A percentile compares a stretch with the other conserved stretches of the same genome.
Evolutionary conservation across 2,329 filamentous ascomycete genomes (phyloP).

Genomic region (Phialophora tarda): DNA sequence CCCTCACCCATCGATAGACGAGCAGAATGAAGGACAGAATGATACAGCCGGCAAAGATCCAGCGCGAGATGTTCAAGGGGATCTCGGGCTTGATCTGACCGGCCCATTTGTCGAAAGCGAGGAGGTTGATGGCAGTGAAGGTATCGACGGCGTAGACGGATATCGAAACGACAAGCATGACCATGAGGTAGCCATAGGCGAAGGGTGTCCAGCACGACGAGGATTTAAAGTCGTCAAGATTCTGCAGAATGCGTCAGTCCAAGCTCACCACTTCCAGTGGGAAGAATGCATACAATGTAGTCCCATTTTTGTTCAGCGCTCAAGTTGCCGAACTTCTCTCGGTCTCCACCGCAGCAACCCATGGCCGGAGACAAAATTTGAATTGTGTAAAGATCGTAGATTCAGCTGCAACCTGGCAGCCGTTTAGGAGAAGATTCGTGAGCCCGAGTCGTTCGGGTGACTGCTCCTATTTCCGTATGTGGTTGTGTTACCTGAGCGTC

Average conservation of each 20-base stretch:
- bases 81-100: slow-evolving; percentile 80
- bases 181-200: slow-evolving; percentile 84
- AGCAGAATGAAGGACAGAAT: slow-evolving; percentile 86
- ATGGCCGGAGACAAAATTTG: slow-evolving; percentile 56
- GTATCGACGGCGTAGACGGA: slow-evolving; percentile 89
- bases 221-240: slow-evolving; percentile 77
- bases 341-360: slow-evolving; percentile 67
- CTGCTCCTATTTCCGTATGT: background rate
- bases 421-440: slow-evolving; percentile 20
- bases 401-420: slow-evolving; percentile 36
- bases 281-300: slow-evolving; percentile 71
- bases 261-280: background rate
- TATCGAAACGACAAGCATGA: slow-evolving; percentile 76
- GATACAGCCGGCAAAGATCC: slow-evolving; percentile 94
- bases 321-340: slow-evolving; percentile 67
- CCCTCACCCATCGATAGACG: slow-evolving; percentile 77
- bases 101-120: slow-evolving; percentile 88
- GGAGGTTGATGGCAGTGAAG: slow-evolving; percentile 89
- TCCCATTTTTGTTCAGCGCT: slow-evolving; percentile 91
- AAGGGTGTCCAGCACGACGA: slow-evolving; percentile 76
- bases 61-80: slow-evolving; percentile 78
- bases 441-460: background rate
- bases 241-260: slow-evolving; percentile 46
- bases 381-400: slow-evolving; percentile 16
- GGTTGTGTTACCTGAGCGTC: background rate